A percentile compares a stretch with the other conserved stretches of the same genome.
These are phyloP conservation scores for Glycine soja DNA, from an alignment of 306 rosid genomes.

Conservation along the genomic window DNA sequence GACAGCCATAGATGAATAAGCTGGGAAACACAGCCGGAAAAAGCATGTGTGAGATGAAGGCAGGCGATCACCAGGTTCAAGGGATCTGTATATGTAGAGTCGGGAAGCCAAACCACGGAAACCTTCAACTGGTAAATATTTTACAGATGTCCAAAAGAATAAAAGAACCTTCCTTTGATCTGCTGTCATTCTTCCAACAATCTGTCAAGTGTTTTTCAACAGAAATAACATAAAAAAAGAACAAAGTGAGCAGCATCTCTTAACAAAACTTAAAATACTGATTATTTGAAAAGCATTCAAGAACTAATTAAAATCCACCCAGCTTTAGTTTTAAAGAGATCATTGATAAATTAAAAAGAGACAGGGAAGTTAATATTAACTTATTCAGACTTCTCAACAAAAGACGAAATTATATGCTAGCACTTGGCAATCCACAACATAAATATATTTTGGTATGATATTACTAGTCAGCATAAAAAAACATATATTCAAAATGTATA, in stretches of 20 bases:
- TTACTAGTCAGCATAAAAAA: neutral
- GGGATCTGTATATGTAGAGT: constrained; percentile 72
- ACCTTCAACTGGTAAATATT: constrained; percentile 91
- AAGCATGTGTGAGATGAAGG: constrained; percentile 95
- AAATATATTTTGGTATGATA: too few relatives aligned
- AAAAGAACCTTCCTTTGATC: constrained; percentile 88
- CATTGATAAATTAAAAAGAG: neutral
- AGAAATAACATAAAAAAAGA: constrained; percentile 40
- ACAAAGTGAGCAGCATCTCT: constrained; percentile 30
- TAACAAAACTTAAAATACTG: constrained; percentile 20
- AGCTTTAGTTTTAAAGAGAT: neutral
- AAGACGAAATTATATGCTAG: neutral
- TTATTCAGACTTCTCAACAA: neutral
- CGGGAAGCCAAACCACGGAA: constrained; percentile 77
- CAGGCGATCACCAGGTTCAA: constrained; percentile 64
- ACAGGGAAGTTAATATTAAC: neutral
- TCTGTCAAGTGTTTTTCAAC: constrained; percentile 67
- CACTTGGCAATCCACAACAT: neutral
- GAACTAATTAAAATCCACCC: constrained; percentile 3
- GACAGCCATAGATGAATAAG: constrained; percentile 66
- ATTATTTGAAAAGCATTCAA: constrained; percentile 11
- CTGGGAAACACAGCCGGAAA: constrained; percentile 82
- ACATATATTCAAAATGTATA: neutral
- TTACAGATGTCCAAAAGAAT: constrained; percentile 90
- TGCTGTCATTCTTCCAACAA: constrained; percentile 75